Conservation (phyloP, 345 rosid genomes). For the Dipteronia dyeriana region DNA sequence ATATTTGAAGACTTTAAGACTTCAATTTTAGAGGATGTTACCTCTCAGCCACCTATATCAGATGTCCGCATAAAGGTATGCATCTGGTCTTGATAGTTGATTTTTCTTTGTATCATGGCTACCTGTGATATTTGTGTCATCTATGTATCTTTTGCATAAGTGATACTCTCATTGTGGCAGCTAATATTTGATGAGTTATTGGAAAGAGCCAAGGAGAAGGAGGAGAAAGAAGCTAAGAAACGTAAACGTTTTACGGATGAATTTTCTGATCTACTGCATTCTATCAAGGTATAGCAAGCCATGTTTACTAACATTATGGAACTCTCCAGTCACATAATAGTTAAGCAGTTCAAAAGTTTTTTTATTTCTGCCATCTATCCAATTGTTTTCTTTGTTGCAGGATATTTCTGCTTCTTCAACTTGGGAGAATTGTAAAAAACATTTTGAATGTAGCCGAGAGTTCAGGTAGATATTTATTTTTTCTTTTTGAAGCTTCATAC, state of each 20-base stretch:
- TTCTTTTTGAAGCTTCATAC: not conserved
- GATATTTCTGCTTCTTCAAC: slow-evolving; percentile 73
- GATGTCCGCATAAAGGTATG: slow-evolving; percentile 67
- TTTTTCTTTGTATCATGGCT: not conserved
- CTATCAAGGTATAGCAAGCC: slow-evolving; percentile 43
- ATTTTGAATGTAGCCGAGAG: slow-evolving; percentile 72
- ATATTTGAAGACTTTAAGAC: slow-evolving; percentile 74
- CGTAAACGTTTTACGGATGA: slow-evolving; percentile 66
- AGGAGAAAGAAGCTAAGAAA: slow-evolving; percentile 88
- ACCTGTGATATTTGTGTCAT: slow-evolving; percentile 1
- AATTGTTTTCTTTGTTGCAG: slow-evolving; percentile 43
- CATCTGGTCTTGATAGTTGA: slow-evolving; percentile 8
- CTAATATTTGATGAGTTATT: slow-evolving; percentile 74
- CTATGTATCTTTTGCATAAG: not conserved
- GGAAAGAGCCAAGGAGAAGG: slow-evolving; percentile 82
- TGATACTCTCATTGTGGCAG: slow-evolving; percentile 43
- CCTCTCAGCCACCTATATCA: slow-evolving; percentile 46
- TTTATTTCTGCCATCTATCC: slow-evolving; percentile 26
- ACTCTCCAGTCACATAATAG: slow-evolving; percentile 10
- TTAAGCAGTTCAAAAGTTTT: slow-evolving; percentile 24
- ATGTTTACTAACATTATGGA: slow-evolving; percentile 10
- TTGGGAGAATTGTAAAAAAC: slow-evolving; percentile 76
- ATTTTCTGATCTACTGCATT: slow-evolving; percentile 39
- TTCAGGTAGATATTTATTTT: slow-evolving; percentile 56
- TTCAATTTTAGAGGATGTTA: slow-evolving; percentile 54